These are phyloP conservation scores for Tilletia caries DNA, from an alignment of 1,284 basidiomycete species.

Conservation along the genomic window DNA sequence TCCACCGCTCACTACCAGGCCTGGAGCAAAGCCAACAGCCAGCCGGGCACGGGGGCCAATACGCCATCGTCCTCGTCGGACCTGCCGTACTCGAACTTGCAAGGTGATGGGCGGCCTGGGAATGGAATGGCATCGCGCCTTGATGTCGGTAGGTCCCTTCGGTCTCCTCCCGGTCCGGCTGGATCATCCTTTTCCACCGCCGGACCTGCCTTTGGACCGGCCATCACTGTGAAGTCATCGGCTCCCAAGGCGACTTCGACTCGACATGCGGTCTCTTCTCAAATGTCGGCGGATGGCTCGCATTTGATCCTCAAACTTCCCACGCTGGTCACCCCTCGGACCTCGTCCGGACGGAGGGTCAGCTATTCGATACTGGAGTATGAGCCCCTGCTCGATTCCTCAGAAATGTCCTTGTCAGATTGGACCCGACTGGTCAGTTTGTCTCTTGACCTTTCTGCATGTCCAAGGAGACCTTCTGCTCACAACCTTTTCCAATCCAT, in stretches of 20 bases:
- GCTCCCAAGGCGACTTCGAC: slow-evolving; percentile 38
- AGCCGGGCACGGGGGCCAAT: background rate
- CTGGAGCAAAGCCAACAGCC: slow-evolving; percentile 16
- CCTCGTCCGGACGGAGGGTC: slow-evolving; percentile 31
- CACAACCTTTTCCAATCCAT: slow-evolving; percentile 59
- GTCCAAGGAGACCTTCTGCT: slow-evolving; percentile 75
- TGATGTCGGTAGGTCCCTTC: too few relatives aligned
- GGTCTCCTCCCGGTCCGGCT: too few relatives aligned
- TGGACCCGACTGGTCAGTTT: slow-evolving; percentile 17
- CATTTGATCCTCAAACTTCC: slow-evolving; percentile 33
- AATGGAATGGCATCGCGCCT: too few relatives aligned
- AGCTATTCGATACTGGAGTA: slow-evolving; percentile 46
- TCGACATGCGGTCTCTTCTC: slow-evolving; percentile 29
- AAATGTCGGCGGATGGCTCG: slow-evolving; percentile 29
- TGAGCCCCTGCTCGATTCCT: slow-evolving; percentile 70
- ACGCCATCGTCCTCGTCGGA: background rate
- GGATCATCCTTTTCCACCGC: background rate
- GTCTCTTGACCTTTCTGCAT: background rate
- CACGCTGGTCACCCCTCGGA: slow-evolving; percentile 40
- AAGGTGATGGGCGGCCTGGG: too few relatives aligned
- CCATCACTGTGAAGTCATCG: slow-evolving; percentile 27
- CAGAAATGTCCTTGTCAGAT: slow-evolving; percentile 68
- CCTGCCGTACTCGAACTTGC: too few relatives aligned
- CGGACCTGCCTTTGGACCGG: background rate
- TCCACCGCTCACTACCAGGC: slow-evolving; percentile 45